Base-by-base conservation (phyloP, 2,329 filamentous ascomycete genomes). In the Microcyclosporella mali region DNA sequence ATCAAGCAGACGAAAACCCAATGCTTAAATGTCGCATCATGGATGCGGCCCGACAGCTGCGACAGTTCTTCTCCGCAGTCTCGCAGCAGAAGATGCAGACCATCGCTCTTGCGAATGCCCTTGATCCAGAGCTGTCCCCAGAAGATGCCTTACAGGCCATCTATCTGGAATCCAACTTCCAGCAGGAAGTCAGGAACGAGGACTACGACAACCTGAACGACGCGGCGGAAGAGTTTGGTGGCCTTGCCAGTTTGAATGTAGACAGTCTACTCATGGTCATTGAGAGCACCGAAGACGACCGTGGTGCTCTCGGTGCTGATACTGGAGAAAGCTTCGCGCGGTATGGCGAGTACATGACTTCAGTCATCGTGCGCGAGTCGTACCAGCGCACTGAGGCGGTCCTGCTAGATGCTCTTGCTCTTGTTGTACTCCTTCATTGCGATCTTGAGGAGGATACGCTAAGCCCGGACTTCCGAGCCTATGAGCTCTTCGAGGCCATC, bases 351-450 rank as follows among this genome's bases (percentile, higher is more conserved):
- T 85, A 80, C 53, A 68, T 88, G 2, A 71, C 88, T 11, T 77
- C 94, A 9, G 82, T 81, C 48, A 83, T 87, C 6, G 80, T 85
- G 0, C 84, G 90, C 58, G 88, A 97, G 59, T 83, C 78, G 10
- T 76, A 92, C 6, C 75, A 84, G 38, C 67, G 86, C 25, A 83
- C 85, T 46, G 82, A 81, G 67, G 79, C 79, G 46, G 72, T 92
- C 7, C 79, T 94, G 38, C 80, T 94, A 49, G 88, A 90, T 58
- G 78, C 97, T 45, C 70, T 97, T 2, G 75, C 92, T 2, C 74
- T 98, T 6, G 73, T 94, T 12, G 76, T 92, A 8, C 88, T 95
- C 63, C 84, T 97, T 74, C 84, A 92, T 61, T 82, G 82, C 30
- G 87, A 92, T 59, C 77, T 86, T 40, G 84, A 89, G 45, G 78